A percentile compares a stretch with the other conserved stretches of the same genome.
Evolutionary conservation across 129 eudicot species (phyloP).

Genomic region (Centrapalus pauciflorus): DNA sequence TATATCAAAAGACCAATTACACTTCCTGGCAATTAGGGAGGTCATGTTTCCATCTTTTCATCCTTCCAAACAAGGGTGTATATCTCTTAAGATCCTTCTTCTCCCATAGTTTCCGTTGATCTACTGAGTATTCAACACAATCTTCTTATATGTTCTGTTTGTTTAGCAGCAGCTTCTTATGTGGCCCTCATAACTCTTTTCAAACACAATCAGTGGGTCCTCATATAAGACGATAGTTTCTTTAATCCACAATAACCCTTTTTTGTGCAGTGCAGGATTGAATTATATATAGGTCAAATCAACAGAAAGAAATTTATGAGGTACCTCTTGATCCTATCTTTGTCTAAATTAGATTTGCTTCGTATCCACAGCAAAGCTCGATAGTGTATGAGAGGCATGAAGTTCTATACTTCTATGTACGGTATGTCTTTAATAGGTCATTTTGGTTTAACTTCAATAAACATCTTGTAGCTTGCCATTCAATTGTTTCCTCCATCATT

Average conservation of each 20-base stretch:
- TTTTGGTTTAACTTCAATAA: conserved; percentile 7
- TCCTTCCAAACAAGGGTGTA: conserved; percentile 7
- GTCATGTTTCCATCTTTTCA: neutral
- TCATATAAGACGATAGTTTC: conserved; percentile 13
- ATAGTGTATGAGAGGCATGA: conserved; percentile 19
- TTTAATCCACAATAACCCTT: conserved; percentile 30
- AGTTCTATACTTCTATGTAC: conserved; percentile 15
- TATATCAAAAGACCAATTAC: conserved; percentile 7
- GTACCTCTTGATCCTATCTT: conserved; percentile 33
- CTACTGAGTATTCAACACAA: neutral
- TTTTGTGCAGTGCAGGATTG: conserved; percentile 45
- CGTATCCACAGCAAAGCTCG: neutral
- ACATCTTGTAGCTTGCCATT: conserved; percentile 26
- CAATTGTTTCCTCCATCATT: conserved; percentile 8
- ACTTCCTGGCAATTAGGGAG: conserved; percentile 9
- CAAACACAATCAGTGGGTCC: conserved; percentile 7
- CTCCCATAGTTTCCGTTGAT: neutral
- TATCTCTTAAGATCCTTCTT: neutral
- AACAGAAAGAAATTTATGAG: conserved; percentile 33
- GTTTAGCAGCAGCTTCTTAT: conserved; percentile 13
- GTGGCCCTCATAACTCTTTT: conserved; percentile 9
- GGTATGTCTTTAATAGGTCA: conserved; percentile 22
- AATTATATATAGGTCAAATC: conserved; percentile 32
- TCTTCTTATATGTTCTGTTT: conserved; percentile 25
- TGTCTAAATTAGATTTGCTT: conserved; percentile 15